Evolutionary conservation across 148 eudicot genomes (phyloP).

Genomic region (Nyssa sinensis): DNA sequence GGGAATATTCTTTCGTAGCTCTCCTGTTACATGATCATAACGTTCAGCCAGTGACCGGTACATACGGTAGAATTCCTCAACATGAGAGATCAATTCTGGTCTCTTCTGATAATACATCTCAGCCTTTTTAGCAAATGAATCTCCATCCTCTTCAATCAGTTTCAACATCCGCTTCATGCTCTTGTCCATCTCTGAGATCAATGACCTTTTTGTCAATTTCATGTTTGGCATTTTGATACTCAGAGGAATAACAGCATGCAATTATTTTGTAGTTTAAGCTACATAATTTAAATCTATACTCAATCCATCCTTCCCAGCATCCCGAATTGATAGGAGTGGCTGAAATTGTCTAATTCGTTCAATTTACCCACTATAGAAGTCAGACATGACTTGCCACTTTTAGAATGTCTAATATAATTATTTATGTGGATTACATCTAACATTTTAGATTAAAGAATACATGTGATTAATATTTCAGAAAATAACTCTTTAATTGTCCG

Average conservation of each 20-base stretch:
- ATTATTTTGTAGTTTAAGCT: neutral
- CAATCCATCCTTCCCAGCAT: neutral
- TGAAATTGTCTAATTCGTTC: neutral
- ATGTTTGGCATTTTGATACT: neutral
- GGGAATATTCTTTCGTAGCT: slow-evolving; percentile 55
- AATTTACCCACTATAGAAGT: neutral
- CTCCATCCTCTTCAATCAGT: slow-evolving; percentile 90
- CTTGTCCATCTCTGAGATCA: slow-evolving; percentile 67
- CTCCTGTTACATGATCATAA: slow-evolving; percentile 77
- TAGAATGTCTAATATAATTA: neutral
- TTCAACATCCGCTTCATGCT: slow-evolving; percentile 65
- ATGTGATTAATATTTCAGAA: neutral
- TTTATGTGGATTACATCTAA: neutral
- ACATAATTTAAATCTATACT: neutral
- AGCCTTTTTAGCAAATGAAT: slow-evolving; percentile 83
- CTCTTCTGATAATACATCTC: slow-evolving; percentile 85
- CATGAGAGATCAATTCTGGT: slow-evolving; percentile 72
- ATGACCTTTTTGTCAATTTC: slow-evolving; percentile 15
- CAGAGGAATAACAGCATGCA: neutral
- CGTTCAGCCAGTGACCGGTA: slow-evolving; percentile 84
- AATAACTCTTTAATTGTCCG: neutral
- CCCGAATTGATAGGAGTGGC: neutral
- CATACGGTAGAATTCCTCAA: slow-evolving; percentile 79
- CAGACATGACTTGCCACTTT: neutral
- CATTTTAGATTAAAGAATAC: neutral